Evolutionary conservation across 306 rosid genomes (phyloP).

Genomic region (Quercus gilva): DNA sequence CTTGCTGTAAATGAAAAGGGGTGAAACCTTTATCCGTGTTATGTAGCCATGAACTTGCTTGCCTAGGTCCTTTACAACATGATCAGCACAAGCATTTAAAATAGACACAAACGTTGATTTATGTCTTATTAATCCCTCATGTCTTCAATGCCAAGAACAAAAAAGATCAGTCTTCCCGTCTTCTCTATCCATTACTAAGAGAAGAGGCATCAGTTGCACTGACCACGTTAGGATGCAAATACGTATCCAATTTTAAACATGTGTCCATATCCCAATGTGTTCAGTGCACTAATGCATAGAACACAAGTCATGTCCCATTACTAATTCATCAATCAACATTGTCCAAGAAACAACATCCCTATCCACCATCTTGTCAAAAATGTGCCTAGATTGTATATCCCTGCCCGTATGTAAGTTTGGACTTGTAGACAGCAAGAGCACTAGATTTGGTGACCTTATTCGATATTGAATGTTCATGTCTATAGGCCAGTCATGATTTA

Average conservation of each 20-base stretch:
- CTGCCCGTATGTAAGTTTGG: slow-evolving; percentile 29
- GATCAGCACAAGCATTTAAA: slow-evolving; percentile 66
- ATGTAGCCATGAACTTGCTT: slow-evolving; percentile 62
- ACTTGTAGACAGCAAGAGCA: slow-evolving; percentile 50
- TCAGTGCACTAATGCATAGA: no score
- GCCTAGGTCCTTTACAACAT: slow-evolving; percentile 31
- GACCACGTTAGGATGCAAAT: no score
- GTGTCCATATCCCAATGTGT: no score
- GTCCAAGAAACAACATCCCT: slow-evolving; percentile 75
- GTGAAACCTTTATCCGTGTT: slow-evolving; percentile 45
- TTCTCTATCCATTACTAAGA: neutral
- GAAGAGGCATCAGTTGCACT: no score
- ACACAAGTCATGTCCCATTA: no score
- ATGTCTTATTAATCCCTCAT: slow-evolving; percentile 47
- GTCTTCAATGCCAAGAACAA: slow-evolving; percentile 46
- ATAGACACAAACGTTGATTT: slow-evolving; percentile 29
- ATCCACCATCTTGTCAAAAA: slow-evolving; percentile 29
- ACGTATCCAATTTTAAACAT: no score
- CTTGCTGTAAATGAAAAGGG: slow-evolving; percentile 51
- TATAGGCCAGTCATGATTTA: slow-evolving; percentile 30
- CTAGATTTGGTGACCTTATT: slow-evolving; percentile 51
- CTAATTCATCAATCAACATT: slow-evolving; percentile 54
- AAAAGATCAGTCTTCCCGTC: slow-evolving; percentile 12
- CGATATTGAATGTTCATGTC: slow-evolving; percentile 35
- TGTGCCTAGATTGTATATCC: slow-evolving; percentile 52